A percentile compares a stretch with the other conserved stretches of the same genome.
phyloP scores from a whole-genome alignment of 2,329 filamentous ascomycete genomes.

The Cladobotryum protrusum region DNA sequence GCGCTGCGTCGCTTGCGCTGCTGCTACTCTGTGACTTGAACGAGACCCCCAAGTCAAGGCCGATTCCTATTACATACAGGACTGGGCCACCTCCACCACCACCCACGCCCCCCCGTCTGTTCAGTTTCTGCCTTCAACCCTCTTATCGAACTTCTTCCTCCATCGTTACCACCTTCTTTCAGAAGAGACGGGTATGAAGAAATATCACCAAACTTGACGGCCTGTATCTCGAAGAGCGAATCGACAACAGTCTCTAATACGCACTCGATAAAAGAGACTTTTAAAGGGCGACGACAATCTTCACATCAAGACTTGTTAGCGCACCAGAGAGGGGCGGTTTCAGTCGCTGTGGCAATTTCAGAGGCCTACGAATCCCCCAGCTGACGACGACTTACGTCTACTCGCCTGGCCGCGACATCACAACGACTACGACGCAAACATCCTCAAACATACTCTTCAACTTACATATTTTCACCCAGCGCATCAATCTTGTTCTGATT shows the following conservation, averaged over 20 bases:
- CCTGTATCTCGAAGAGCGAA: conserved; percentile 4
- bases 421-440: conserved; percentile 6
- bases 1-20: conserved; percentile 2
- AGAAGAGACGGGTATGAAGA: conserved; percentile 5
- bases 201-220: conserved; percentile 1
- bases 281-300: background rate
- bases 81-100: background rate
- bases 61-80: conserved; percentile 4
- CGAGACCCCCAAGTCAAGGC: conserved; percentile 6
- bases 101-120: conserved; percentile 8
- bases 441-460: background rate
- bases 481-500: too few relatives aligned
- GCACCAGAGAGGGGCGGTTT: conserved; percentile 11
- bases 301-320: background rate
- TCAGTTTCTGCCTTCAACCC: background rate
- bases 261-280: background rate
- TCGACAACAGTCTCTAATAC: background rate
- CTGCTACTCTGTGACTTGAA: background rate
- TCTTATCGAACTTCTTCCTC: conserved; percentile 2
- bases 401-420: conserved; percentile 8
- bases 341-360: conserved; percentile 14
- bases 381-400: conserved; percentile 23
- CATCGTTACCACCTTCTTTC: background rate
- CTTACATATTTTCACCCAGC: too few relatives aligned
- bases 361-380: conserved; percentile 21